Evolutionary conservation across 768 basidiomycete species (phyloP).

Genomic region (Daedaleopsis sinensis): DNA sequence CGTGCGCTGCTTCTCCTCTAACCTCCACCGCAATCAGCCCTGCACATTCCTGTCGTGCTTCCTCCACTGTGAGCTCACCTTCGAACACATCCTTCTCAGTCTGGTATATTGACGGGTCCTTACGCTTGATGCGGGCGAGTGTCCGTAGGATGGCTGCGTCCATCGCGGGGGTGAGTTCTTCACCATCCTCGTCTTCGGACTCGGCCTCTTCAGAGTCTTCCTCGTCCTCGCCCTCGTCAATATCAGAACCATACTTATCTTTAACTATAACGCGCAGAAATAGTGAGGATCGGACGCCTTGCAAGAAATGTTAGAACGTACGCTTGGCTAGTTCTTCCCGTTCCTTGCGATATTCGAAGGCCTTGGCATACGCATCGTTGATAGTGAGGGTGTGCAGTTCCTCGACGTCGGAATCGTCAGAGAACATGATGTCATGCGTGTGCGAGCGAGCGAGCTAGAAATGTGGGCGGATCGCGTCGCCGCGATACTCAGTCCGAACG

Average conservation of each 20-base stretch:
- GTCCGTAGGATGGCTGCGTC: constrained; percentile 95
- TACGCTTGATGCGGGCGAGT: constrained; percentile 78
- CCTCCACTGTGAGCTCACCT: constrained; percentile 49
- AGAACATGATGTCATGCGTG: constrained; percentile 18
- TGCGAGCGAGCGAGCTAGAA: no score
- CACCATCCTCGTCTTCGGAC: constrained; percentile 92
- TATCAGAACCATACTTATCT: constrained; percentile 84
- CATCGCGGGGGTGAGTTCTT: constrained; percentile 89
- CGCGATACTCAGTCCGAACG: no score
- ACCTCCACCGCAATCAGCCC: background rate
- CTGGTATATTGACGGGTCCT: constrained; percentile 87
- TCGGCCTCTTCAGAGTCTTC: constrained; percentile 77
- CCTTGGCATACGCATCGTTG: constrained; percentile 79
- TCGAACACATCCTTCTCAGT: constrained; percentile 71
- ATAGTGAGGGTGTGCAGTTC: constrained; percentile 58
- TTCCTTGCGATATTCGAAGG: constrained; percentile 82
- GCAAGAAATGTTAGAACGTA: constrained; percentile 38
- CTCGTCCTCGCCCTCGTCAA: constrained; percentile 54
- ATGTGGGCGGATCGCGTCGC: no score
- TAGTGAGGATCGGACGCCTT: background rate
- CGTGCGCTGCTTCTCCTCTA: constrained; percentile 70
- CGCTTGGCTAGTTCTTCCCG: constrained; percentile 81
- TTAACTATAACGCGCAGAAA: constrained; percentile 59
- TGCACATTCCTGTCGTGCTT: background rate
- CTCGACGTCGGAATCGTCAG: constrained; percentile 41